A percentile compares a stretch with the other conserved stretches of the same genome.
These are phyloP conservation scores for Pythium utonaiense DNA, from an alignment of 352 stramenopile species.

Conservation along the genomic window DNA sequence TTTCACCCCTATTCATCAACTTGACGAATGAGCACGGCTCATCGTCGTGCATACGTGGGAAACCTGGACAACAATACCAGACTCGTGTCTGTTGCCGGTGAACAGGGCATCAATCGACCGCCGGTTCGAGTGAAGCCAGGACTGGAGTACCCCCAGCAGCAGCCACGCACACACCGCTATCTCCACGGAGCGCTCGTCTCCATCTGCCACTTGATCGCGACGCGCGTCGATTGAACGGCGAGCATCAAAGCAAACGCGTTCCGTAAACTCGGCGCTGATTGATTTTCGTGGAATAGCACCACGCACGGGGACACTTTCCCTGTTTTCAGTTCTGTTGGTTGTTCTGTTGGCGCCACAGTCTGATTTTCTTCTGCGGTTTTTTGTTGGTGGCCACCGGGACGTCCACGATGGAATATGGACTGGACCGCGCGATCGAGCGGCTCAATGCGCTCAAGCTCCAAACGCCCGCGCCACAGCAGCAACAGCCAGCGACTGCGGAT, in stretches of 20 bases:
- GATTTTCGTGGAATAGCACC: not conserved
- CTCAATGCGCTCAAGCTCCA: slow-evolving; percentile 65
- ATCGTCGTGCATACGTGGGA: slow-evolving; percentile 1
- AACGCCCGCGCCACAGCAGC: not conserved
- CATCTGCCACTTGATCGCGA: too few relatives aligned
- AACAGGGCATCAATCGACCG: slow-evolving; percentile 9
- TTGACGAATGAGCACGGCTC: not conserved
- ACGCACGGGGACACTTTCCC: not conserved
- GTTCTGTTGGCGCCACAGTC: not conserved
- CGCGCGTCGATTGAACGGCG: not conserved
- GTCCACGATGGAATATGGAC: slow-evolving; percentile 33
- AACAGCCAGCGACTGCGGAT: not conserved
- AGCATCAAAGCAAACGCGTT: not conserved
- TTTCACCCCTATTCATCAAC: slow-evolving; percentile 16
- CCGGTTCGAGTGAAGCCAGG: slow-evolving; percentile 12
- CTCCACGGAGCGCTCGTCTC: too few relatives aligned
- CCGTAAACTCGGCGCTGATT: not conserved
- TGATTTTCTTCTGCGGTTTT: slow-evolving; percentile 4
- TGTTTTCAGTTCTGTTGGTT: too few relatives aligned
- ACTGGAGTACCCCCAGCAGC: too few relatives aligned
- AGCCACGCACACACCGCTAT: too few relatives aligned
- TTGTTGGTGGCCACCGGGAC: not conserved
- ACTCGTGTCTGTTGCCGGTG: slow-evolving; percentile 8
- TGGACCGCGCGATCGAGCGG: slow-evolving; percentile 71
- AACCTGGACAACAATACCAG: slow-evolving; percentile 6